Conservation (phyloP, 2,329 filamentous ascomycete species). For the Phaeomoniella chlamydospora region DNA sequence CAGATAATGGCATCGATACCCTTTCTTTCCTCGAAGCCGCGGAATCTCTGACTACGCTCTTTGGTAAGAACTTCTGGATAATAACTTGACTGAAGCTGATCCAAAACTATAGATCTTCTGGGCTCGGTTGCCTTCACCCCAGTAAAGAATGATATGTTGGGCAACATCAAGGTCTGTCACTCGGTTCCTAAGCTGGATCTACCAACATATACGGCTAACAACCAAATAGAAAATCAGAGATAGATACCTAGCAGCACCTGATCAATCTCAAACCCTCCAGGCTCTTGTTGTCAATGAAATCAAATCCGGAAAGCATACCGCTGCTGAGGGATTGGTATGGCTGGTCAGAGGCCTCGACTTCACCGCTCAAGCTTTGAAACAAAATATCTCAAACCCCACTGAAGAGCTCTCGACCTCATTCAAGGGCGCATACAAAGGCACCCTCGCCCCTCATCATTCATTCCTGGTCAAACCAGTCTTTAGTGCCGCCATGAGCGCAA, state of each 20-base stretch:
- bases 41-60: conserved; percentile 74
- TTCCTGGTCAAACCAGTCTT: conserved; percentile 88
- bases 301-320: conserved; percentile 75
- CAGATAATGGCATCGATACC: conserved; percentile 67
- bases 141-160: conserved; percentile 80
- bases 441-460: conserved; percentile 82
- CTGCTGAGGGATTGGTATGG: conserved; percentile 85
- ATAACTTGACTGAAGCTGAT: conserved; percentile 2
- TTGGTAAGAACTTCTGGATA: conserved; percentile 42
- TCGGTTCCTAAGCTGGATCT: too few relatives aligned
- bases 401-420: conserved; percentile 80
- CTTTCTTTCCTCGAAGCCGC: conserved; percentile 82
- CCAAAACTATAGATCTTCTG: conserved; percentile 34
- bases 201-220: too few relatives aligned
- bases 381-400: conserved; percentile 52
- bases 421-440: conserved; percentile 67
- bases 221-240: conserved; percentile 85
- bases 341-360: conserved; percentile 88
- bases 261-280: conserved; percentile 72
- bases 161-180: conserved; percentile 82
- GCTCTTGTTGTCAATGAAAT: conserved; percentile 75
- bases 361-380: conserved; percentile 67
- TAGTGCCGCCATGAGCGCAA: conserved; percentile 81
- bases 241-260: conserved; percentile 62
- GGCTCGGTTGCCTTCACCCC: conserved; percentile 65